These are phyloP conservation scores for Rauvolfia tetraphylla DNA, from an alignment of 257 asterid genomes.

Conservation along the genomic window DNA sequence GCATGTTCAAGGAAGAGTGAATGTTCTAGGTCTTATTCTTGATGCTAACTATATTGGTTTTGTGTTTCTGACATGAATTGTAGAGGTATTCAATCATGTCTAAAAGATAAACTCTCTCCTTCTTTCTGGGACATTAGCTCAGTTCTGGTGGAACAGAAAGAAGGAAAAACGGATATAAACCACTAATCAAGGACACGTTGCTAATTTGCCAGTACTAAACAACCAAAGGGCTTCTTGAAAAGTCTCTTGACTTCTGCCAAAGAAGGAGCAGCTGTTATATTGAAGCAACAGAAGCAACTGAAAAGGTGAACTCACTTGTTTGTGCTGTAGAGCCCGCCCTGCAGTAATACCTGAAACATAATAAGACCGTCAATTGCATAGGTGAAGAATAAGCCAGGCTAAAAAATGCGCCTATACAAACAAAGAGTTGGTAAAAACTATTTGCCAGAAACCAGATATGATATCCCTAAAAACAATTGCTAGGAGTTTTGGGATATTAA, in stretches of 20 bases:
- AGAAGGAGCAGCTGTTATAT: background rate
- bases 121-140: background rate
- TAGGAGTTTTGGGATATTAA: conserved; percentile 26
- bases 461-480: background rate
- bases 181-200: background rate
- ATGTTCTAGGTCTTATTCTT: background rate
- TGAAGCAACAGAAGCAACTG: background rate
- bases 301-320: conserved; percentile 43
- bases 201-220: background rate
- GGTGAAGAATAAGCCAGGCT: conserved; percentile 13
- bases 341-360: conserved; percentile 69
- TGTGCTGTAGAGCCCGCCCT: conserved; percentile 85
- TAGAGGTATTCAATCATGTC: background rate
- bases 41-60: background rate
- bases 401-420: conserved; percentile 9
- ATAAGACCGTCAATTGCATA: conserved; percentile 9
- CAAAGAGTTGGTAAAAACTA: background rate
- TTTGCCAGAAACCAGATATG: background rate
- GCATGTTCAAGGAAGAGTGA: background rate
- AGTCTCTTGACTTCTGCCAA: background rate
- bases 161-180: background rate
- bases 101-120: background rate
- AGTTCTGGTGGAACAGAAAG: background rate
- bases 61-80: background rate
- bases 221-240: background rate